Base-by-base conservation (phyloP, 306 rosid genomes). In the Pterocarpus macrocarpus region DNA sequence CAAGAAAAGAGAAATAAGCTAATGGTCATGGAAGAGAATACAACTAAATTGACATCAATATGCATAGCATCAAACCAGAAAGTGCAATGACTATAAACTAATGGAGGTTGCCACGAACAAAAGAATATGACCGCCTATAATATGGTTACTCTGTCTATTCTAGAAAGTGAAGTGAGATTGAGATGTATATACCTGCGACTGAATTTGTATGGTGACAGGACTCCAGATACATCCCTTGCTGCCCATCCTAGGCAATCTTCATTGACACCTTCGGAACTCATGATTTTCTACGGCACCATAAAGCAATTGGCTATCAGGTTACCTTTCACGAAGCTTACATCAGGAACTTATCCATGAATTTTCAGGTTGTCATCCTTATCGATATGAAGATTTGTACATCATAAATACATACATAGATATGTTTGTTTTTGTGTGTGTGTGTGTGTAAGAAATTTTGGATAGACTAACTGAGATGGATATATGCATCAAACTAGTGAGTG, bases 191-290 rank as follows among this genome's bases (percentile, higher is more conserved):
- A 86, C 97, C 93, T 90, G 84, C 97, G 97, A 85, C 69, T 86
- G 83, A 93, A 91, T 82, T 85, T 84, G 83, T 90, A 93, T 30
- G 94, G 92, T 11, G 93, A 88, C 2, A 93, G 52, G 83, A 88
- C 80, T 8, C 97, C 97, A 66, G 97, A 88, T 3, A 86, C 78
- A 83, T 91, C 97, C 79, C 87, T 88, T 72, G 97, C 97, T 35
- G 97, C 97, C 92, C 92, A 93, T 76, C 88, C 97, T 16, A 90
- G 80, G 84, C 97, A 93, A 34, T 88, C 87, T 67, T 77, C 91
- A 16, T 38, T 75, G 14, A 49, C 81, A 35, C 71, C 71, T 33
- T 50, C 47, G 4, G 90, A 92, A 84, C 83, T 85, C 97, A 89
- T 90, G 35, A 56, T 65, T 64, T 71, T 13, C 80, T 64, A 33